phyloP scores from a whole-genome alignment of 2,329 filamentous ascomycete species.

The Penicillium sp. region DNA sequence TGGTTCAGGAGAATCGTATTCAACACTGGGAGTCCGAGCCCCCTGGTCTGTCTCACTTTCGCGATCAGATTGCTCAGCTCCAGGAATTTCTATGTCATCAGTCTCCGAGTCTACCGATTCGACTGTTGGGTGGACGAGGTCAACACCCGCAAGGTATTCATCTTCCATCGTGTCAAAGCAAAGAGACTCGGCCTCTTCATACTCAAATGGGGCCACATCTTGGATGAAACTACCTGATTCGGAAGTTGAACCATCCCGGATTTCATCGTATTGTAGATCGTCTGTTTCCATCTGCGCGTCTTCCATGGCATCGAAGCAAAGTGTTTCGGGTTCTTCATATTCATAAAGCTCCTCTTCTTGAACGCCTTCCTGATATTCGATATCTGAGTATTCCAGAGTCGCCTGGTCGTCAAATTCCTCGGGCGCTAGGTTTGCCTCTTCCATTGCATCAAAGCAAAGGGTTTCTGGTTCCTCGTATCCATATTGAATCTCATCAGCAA shows the following conservation, averaged over 20 bases:
- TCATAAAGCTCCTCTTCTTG: neutral
- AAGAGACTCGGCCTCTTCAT: conserved; percentile 21
- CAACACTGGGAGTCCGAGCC: neutral
- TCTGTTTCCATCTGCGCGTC: neutral
- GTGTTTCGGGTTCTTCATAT: conserved; percentile 13
- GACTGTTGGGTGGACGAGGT: neutral
- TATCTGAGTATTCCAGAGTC: neutral
- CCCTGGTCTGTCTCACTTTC: neutral
- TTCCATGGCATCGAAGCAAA: conserved; percentile 7
- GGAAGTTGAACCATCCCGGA: neutral
- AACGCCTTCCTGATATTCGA: neutral
- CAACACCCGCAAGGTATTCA: neutral
- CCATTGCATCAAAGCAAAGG: conserved; percentile 4
- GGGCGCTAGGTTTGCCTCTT: neutral
- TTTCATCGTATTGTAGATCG: neutral
- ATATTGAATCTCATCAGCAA: neutral
- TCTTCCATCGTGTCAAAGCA: conserved; percentile 25
- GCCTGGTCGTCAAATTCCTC: neutral
- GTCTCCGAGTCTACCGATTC: neutral
- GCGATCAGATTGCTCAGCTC: neutral
- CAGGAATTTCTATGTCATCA: neutral
- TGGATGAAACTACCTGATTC: neutral
- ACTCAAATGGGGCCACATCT: neutral
- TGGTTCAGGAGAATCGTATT: neutral
- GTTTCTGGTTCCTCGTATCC: conserved; percentile 18